Percentiles rank a stretch among this genome's conserved stretches.
Evolutionary conservation across 148 eudicot genomes (phyloP).

Genomic region (Hydrangea macrophylla): DNA sequence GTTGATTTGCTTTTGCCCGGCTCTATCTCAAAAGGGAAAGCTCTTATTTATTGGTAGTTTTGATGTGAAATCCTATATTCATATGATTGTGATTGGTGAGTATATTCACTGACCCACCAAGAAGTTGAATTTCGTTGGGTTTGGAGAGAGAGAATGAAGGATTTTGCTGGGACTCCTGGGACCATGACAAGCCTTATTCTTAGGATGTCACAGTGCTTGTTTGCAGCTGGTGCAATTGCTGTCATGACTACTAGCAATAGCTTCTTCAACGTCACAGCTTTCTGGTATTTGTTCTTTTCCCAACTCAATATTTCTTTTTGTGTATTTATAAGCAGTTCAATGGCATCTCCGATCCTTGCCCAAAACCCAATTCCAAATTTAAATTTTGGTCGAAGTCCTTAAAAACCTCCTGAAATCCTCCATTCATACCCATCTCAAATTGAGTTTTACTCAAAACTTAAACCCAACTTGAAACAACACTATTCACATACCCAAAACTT

Average conservation of each 20-base stretch:
- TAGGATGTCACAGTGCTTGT: slow-evolving; percentile 51
- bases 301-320: too few relatives aligned
- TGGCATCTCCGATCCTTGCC: too few relatives aligned
- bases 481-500: too few relatives aligned
- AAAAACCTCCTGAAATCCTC: too few relatives aligned
- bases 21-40: not conserved
- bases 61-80: not conserved
- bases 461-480: too few relatives aligned
- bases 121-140: not conserved
- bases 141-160: slow-evolving; percentile 47
- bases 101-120: slow-evolving; percentile 4
- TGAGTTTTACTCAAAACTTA: too few relatives aligned
- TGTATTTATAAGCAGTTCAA: too few relatives aligned
- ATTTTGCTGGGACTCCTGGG: slow-evolving; percentile 79
- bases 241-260: slow-evolving; percentile 48
- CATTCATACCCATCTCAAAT: too few relatives aligned
- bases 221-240: slow-evolving; percentile 66
- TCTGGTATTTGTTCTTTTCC: slow-evolving; percentile 44
- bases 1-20: not conserved
- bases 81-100: not conserved
- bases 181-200: slow-evolving; percentile 50
- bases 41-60: not conserved
- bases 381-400: too few relatives aligned
- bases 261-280: slow-evolving; percentile 68
- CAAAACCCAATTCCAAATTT: too few relatives aligned